Evolutionary conservation across 2,329 filamentous ascomycete genomes (phyloP).

Genomic region (Fusarium sp.): DNA sequence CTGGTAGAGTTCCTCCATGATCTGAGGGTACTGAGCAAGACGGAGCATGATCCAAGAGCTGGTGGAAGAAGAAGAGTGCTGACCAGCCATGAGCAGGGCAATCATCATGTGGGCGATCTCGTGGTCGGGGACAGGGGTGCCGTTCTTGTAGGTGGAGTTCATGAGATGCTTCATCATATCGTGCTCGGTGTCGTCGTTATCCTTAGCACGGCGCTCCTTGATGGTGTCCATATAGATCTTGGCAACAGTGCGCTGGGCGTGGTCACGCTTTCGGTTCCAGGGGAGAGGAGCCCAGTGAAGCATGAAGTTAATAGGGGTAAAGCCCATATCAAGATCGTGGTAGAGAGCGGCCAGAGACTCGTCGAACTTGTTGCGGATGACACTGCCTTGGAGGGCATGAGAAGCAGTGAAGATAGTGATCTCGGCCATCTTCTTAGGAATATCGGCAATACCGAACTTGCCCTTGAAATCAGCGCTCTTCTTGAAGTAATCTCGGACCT

Average conservation of each 20-base stretch:
- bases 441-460: constrained; percentile 75
- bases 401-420: constrained; percentile 93
- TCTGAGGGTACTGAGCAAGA: constrained; percentile 80
- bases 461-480: constrained; percentile 75
- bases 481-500: constrained; percentile 81
- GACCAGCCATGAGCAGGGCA: constrained; percentile 89
- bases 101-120: constrained; percentile 96
- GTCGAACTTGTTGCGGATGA: constrained; percentile 84
- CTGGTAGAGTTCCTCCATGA: constrained; percentile 83
- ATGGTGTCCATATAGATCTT: constrained; percentile 88
- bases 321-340: constrained; percentile 91
- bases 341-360: constrained; percentile 84
- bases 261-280: constrained; percentile 86
- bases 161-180: constrained; percentile 95
- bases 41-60: constrained; percentile 87
- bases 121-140: constrained; percentile 80
- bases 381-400: constrained; percentile 85
- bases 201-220: constrained; percentile 71
- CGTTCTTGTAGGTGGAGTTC: constrained; percentile 87
- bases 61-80: constrained; percentile 89
- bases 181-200: constrained; percentile 63
- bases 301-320: constrained; percentile 90
- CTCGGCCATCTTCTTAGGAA: constrained; percentile 82
- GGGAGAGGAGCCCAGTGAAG: constrained; percentile 89
- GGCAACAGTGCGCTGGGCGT: constrained; percentile 83